These are phyloP conservation scores for Phytophthora tubulina DNA, from an alignment of 352 stramenopile genomes.

Conservation along the genomic window DNA sequence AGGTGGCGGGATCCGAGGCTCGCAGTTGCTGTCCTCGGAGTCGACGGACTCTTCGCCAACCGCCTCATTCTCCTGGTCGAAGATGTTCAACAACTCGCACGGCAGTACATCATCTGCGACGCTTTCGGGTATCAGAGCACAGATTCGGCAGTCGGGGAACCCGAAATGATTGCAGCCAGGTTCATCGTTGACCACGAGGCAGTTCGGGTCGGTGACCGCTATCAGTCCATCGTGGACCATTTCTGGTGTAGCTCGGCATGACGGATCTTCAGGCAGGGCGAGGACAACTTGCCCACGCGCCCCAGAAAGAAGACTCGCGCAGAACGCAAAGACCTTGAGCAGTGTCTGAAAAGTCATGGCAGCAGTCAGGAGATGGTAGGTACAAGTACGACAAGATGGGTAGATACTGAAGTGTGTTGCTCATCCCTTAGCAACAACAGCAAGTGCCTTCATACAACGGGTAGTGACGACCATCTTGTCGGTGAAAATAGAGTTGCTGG, in stretches of 20 bases:
- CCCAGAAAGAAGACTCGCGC: not conserved
- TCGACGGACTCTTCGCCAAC: not conserved
- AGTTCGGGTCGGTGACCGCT: constrained; percentile 16
- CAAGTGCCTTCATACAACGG: not conserved
- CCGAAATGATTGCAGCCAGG: constrained; percentile 30
- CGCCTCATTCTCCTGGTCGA: constrained; percentile 1
- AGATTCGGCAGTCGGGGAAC: constrained; percentile 12
- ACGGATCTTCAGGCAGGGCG: constrained; percentile 4
- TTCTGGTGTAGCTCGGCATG: constrained; percentile 8
- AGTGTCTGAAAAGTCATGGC: constrained; percentile 7
- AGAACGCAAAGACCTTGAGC: constrained; percentile 15
- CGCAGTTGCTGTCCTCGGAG: constrained; percentile 1
- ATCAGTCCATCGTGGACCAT: constrained; percentile 22
- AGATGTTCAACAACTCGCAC: constrained; percentile 18
- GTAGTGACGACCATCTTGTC: not conserved
- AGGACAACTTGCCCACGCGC: not conserved
- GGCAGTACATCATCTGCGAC: constrained; percentile 2
- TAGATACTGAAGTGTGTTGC: too few species aligned
- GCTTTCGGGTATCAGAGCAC: constrained; percentile 15
- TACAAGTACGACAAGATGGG: not conserved
- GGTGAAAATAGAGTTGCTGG: not conserved
- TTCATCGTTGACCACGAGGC: constrained; percentile 5
- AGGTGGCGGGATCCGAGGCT: constrained; percentile 8
- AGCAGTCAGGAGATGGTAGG: not conserved
- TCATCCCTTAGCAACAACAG: not conserved